Conservation (phyloP, 2,329 filamentous ascomycete species). For the Venturia oleaginea region DNA sequence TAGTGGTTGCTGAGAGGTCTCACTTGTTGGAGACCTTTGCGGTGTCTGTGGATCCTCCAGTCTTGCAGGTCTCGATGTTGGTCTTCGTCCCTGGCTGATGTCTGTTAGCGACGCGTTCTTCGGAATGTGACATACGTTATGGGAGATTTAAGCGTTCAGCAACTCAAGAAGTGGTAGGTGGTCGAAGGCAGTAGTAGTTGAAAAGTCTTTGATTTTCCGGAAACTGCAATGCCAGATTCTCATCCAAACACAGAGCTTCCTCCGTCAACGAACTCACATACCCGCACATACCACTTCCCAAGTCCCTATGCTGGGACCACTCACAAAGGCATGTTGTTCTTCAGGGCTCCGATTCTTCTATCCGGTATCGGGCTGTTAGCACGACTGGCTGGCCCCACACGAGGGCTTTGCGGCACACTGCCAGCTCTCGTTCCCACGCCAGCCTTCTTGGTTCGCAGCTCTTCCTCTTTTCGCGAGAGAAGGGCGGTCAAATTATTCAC, state of each 20-base stretch:
- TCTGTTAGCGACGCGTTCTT: background rate
- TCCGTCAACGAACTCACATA: slow-evolving; percentile 9
- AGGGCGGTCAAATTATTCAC: slow-evolving; percentile 22
- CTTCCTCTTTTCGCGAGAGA: slow-evolving; percentile 26
- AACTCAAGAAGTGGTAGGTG: slow-evolving; percentile 11
- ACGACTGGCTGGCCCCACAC: slow-evolving; percentile 19
- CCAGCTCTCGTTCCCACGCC: slow-evolving; percentile 26
- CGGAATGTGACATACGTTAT: background rate
- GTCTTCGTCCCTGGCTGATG: slow-evolving; percentile 10
- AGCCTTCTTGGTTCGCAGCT: slow-evolving; percentile 25
- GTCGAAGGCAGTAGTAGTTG: slow-evolving; percentile 7
- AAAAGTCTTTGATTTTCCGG: slow-evolving; percentile 11
- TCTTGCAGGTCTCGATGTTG: background rate
- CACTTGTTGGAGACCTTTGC: slow-evolving; percentile 2
- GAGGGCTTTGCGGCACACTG: slow-evolving; percentile 28
- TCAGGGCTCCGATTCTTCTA: slow-evolving; percentile 12
- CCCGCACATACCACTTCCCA: slow-evolving; percentile 13
- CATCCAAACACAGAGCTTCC: background rate
- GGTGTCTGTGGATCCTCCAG: slow-evolving; percentile 6
- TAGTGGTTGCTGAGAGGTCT: background rate
- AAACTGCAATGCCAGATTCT: slow-evolving; percentile 9
- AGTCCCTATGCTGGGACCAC: slow-evolving; percentile 4
- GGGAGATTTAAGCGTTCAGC: background rate
- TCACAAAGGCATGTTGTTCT: slow-evolving; percentile 13
- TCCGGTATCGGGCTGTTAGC: slow-evolving; percentile 16